Evolutionary conservation across 2,329 filamentous ascomycete species (phyloP).

Genomic region (Stagonosporopsis cucurbitacearum): DNA sequence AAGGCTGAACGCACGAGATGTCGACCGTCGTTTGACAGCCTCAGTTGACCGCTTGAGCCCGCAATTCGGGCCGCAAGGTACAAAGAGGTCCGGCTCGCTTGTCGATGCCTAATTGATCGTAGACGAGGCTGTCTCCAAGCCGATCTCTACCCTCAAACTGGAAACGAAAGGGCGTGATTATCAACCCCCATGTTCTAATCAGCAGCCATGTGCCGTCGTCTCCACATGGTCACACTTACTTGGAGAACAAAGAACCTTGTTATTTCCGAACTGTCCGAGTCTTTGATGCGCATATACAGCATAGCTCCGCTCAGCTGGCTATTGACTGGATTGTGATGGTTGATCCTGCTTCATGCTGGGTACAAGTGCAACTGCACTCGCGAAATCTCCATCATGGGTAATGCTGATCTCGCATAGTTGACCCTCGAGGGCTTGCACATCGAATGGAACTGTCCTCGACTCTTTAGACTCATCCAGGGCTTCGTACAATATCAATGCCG

Average conservation of each 20-base stretch:
- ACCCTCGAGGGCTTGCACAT: conserved; percentile 28
- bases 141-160: conserved; percentile 3
- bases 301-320: neutral
- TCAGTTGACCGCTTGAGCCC: conserved; percentile 11
- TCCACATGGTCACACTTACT: neutral
- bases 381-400: conserved; percentile 86
- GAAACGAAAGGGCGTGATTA: conserved; percentile 7
- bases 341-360: conserved; percentile 21
- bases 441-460: neutral
- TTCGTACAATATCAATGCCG: conserved; percentile 36
- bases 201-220: neutral
- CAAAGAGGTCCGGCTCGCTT: conserved; percentile 12
- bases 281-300: neutral
- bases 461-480: conserved; percentile 7
- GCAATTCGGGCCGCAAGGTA: conserved; percentile 8
- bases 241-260: neutral
- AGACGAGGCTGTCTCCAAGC: conserved; percentile 7
- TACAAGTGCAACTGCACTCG: conserved; percentile 72
- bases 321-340: neutral
- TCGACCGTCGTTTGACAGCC: neutral
- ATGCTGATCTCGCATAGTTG: conserved; percentile 76
- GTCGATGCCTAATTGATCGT: conserved; percentile 8
- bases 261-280: neutral
- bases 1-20: conserved; percentile 4
- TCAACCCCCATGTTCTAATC: neutral